Evolutionary conservation across 495 filamentous ascomycete genomes (phyloP).

Genomic region (Thermothielavioides terrestris): DNA sequence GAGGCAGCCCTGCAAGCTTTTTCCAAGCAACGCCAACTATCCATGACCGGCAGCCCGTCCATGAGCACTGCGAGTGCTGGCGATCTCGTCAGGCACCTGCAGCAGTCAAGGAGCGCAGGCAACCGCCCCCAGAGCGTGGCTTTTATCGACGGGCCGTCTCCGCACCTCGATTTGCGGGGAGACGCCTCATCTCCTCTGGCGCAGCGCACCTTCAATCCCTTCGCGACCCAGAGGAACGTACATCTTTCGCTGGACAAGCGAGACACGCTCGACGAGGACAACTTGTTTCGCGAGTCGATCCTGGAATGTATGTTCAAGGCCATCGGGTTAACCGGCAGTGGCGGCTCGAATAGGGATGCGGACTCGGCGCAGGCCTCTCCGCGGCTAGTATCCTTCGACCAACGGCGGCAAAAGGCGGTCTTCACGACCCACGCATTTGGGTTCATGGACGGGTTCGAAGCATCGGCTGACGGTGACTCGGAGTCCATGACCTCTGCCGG

Average conservation of each 20-base stretch:
- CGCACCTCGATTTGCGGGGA: conserved; percentile 12
- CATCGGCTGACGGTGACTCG: conserved; percentile 69
- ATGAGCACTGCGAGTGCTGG: conserved; percentile 53
- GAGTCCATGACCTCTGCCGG: conserved; percentile 69
- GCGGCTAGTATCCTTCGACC: conserved; percentile 75
- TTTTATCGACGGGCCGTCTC: conserved; percentile 1
- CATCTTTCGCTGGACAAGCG: conserved; percentile 53
- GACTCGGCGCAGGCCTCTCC: conserved; percentile 79
- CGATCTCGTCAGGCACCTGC: conserved; percentile 73
- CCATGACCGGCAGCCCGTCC: conserved; percentile 23
- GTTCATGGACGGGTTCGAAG: conserved; percentile 85
- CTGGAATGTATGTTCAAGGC: conserved; percentile 94
- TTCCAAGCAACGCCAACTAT: conserved; percentile 33
- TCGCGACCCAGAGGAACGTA: conserved; percentile 46
- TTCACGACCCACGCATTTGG: conserved; percentile 84
- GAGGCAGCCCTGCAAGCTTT: conserved; percentile 70
- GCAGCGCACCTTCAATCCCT: conserved; percentile 49
- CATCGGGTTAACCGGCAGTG: conserved; percentile 67
- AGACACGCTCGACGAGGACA: conserved; percentile 76
- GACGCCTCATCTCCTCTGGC: conserved; percentile 47
- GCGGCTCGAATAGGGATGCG: conserved; percentile 47
- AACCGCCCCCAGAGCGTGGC: conserved; percentile 8
- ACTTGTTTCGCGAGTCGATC: conserved; percentile 79
- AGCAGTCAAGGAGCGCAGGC: conserved; percentile 50
- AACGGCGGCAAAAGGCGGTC: conserved; percentile 71